Evolutionary conservation across 805 yeast species (phyloP), one percentile per base, ranked within the genome.

Genomic region (Nakazawaea populi): DNA sequence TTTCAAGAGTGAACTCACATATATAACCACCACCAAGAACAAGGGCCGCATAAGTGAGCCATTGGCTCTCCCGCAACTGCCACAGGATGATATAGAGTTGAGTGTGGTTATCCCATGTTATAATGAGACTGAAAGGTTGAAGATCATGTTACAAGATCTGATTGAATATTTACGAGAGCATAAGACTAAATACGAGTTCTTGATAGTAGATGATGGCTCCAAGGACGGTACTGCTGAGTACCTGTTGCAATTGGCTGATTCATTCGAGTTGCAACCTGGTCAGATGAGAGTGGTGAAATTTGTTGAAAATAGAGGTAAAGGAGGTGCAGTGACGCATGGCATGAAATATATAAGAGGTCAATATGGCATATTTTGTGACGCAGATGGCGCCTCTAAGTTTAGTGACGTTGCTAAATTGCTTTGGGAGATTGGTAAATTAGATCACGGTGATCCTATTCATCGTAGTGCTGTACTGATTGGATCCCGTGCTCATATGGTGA

Each of bases 271-370:
- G 37, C 52, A 64, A 37, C 83, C 88, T 0, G 86, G 82, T 46
- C 76, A 76, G 49, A 59, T 94, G 60, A 74, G 92, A 58, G 90
- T 89, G 42, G 74, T 88, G n/a, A 76, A 75, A 56, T 74, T 94
- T 55, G 79, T 68, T 28, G 66, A 79, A 55, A 94, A 94, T 65
- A 76, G 99, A 59, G 99, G 99, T 29, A 92, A 92, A 69, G 95
- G 95, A 36, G 97, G 98, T 10, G 99, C 98, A 0, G 98, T 94
- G 0, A 82, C 95, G 14, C 97, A 92, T 66, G 99, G 99, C 6
- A 69, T 94, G 65, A 78, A 84, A 58, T 82, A 81, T 59, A 71
- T 84, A 3, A 72, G 89, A 42, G 99, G 98, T 10, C 65, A 74
- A 51, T 84, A 78, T 59, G 80, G 82, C 9, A 75, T 94, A 8